phyloP scores from a whole-genome alignment of 306 rosid species.

The Trichosanthes cucumerina region DNA sequence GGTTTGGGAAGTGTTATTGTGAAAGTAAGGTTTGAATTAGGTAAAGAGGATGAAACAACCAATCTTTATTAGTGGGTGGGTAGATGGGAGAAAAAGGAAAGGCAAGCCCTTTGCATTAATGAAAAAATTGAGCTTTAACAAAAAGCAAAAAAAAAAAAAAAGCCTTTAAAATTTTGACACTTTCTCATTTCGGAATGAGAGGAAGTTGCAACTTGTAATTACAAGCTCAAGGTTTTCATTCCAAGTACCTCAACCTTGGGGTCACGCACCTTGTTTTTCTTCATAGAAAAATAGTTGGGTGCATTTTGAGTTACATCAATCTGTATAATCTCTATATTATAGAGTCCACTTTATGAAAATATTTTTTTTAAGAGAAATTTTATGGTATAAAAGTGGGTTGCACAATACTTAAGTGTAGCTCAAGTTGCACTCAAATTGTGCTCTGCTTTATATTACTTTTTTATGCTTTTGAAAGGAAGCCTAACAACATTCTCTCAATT shows the following conservation, averaged over 20 bases:
- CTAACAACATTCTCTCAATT: not conserved
- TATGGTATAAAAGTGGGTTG: too few relatives aligned
- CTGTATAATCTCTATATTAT: too few relatives aligned
- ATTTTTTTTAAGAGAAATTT: too few relatives aligned
- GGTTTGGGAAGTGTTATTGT: not conserved
- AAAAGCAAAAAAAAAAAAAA: not conserved
- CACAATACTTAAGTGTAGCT: too few relatives aligned
- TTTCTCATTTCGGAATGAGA: not conserved
- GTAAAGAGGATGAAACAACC: not conserved
- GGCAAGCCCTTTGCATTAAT: not conserved
- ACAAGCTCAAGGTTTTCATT: not conserved
- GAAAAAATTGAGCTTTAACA: not conserved
- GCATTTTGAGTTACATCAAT: too few relatives aligned
- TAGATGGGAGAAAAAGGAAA: not conserved
- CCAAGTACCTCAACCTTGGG: not conserved
- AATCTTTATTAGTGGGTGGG: not conserved
- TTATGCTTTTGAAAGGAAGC: not conserved
- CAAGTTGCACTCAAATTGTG: too few relatives aligned
- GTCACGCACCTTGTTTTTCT: not conserved
- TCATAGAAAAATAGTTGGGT: too few relatives aligned
- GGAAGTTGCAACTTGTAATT: not conserved
- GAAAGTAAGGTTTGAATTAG: not conserved
- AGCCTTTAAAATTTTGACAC: not conserved
- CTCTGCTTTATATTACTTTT: not conserved
- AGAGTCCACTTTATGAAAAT: too few relatives aligned